Evolutionary conservation across 306 rosid genomes (phyloP).

Genomic region (Gleditsia sinensis): DNA sequence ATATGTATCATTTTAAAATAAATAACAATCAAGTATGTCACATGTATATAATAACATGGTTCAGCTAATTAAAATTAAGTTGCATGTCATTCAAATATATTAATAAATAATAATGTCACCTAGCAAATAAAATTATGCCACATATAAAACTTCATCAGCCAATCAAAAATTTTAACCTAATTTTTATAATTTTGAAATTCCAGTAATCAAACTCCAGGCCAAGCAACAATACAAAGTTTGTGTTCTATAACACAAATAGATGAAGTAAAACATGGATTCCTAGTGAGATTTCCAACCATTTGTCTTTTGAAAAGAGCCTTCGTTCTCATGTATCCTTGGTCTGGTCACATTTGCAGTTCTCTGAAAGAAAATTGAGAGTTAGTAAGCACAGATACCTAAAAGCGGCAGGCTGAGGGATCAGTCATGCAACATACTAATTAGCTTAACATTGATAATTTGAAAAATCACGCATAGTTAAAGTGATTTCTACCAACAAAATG

Average conservation of each 20-base stretch:
- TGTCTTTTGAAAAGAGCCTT: constrained; percentile 31
- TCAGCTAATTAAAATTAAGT: no score
- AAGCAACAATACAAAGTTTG: background rate
- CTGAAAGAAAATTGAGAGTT: constrained; percentile 43
- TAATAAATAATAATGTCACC: no score
- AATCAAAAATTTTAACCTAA: no score
- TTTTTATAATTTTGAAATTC: constrained; percentile 5
- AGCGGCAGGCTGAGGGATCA: background rate
- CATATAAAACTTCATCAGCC: no score
- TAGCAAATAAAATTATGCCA: no score
- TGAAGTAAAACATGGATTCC: constrained; percentile 31
- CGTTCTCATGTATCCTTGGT: constrained; percentile 30
- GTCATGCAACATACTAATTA: background rate
- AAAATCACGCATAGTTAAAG: constrained; percentile 4
- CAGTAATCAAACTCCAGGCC: background rate
- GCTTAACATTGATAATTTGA: constrained; percentile 8
- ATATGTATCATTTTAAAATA: no score
- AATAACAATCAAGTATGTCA: no score
- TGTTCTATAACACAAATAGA: constrained; percentile 27
- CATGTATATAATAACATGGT: no score
- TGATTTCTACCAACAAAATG: background rate
- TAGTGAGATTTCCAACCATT: constrained; percentile 48
- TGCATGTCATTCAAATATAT: no score
- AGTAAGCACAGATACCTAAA: constrained; percentile 11
- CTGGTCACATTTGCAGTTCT: constrained; percentile 47